Evolutionary conservation across 208 protist species (phyloP).

Genomic region (Strigomonas galati): DNA sequence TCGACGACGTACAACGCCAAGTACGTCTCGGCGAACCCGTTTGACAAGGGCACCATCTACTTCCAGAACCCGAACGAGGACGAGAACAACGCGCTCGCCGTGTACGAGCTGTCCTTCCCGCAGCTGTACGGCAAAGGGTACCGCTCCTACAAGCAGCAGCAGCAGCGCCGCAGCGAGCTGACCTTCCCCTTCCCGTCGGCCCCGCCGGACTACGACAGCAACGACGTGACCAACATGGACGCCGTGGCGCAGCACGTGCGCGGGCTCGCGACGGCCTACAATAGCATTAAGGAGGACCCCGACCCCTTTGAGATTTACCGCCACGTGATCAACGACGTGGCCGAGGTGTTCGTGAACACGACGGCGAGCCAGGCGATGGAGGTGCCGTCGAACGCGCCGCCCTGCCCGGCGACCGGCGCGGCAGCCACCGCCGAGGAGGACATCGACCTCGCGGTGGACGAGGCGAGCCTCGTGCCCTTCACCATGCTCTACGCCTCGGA

Average conservation of each 20-base stretch:
- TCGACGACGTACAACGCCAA: slow-evolving; percentile 73
- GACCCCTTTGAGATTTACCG: slow-evolving; percentile 73
- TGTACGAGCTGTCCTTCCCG: slow-evolving; percentile 49
- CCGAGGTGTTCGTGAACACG: slow-evolving; percentile 12
- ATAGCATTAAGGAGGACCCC: slow-evolving; percentile 32
- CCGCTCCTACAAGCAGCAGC: slow-evolving; percentile 31
- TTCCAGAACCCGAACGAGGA: slow-evolving; percentile 50
- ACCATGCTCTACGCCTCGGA: not conserved
- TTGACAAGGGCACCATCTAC: slow-evolving; percentile 63
- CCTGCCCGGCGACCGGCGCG: not conserved
- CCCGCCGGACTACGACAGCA: slow-evolving; percentile 78
- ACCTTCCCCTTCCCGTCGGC: slow-evolving; percentile 37
- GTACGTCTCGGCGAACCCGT: slow-evolving; percentile 31
- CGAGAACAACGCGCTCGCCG: slow-evolving; percentile 23
- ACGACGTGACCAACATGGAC: slow-evolving; percentile 56
- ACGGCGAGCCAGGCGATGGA: slow-evolving; percentile 6
- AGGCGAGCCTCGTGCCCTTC: not conserved
- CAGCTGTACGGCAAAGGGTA: slow-evolving; percentile 67
- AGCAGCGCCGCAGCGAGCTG: slow-evolving; percentile 8
- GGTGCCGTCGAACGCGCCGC: not conserved
- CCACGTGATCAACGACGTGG: slow-evolving; percentile 41
- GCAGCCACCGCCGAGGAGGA: not conserved
- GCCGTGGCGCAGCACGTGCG: slow-evolving; percentile 61
- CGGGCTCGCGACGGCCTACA: slow-evolving; percentile 57
- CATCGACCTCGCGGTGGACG: not conserved